Evolutionary conservation across 1,284 basidiomycete genomes (phyloP), one percentile per base, ranked within the genome.

Genomic region (Pyrrhoderma lamaoense): DNA sequence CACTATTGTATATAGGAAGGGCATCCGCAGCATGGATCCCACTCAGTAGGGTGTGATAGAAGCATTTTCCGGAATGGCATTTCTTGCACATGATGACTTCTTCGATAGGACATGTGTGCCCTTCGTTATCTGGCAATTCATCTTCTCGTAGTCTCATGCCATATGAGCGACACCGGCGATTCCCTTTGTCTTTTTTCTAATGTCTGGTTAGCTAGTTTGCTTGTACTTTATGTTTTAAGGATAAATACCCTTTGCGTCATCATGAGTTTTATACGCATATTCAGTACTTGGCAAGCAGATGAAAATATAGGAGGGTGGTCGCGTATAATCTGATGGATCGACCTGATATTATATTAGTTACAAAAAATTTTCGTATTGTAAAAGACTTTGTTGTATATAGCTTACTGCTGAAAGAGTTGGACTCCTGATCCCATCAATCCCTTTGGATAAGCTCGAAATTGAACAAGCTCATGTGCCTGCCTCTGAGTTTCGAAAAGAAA

Each of bases 11-110:
- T 5, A 57, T 57, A 2, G 73, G 56, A 4, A 85, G 56, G 1
- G 75, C 79, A 53, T 77, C 71, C 1, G 73, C 66, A 1, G 75
- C 71, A 62, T 87, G 82, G 22, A 79, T 59, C 9, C 67, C 69
- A 21, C 61, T 58, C 5, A 60, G 42, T n/a, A 82, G 61, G 5
- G 80, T 59, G 59, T 85, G 79, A 8, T 56, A 54, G 59, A 76
- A 80, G 57, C 82, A 85, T 52, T 57, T 68, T 1, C 66, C 59
- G 3, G 51, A 45, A 59, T 79, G 80, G 56, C 85, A 86, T 25
- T 58, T 55, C 44, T 65, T 70, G 70, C 82, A 85, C 23, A 51
- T 56, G 36, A 68, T 51, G 5, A 73, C 56, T 53, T 61, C 67
- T 19, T 57, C 49, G 19, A 27, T 51, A 13, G 57, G 55, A 23